Evolutionary conservation across 495 filamentous ascomycete genomes (phyloP), one percentile per base, ranked within the genome.

Genomic region (Parachaetomium inaequale): DNA sequence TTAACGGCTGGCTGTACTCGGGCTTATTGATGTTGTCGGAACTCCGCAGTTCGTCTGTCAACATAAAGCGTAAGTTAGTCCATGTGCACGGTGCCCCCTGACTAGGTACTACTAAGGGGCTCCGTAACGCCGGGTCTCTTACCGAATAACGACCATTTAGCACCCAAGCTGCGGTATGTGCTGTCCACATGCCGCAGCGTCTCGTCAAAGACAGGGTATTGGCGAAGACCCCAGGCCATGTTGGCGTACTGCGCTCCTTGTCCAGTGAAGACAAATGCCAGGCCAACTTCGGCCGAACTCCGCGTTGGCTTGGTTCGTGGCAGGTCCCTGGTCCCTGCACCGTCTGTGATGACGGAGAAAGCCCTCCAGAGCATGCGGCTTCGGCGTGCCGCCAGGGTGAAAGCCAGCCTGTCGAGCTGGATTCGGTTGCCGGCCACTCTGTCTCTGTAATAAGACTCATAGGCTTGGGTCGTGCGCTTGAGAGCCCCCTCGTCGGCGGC

Each of bases 141-240:
- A 1, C 46, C 42, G 3, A 34, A 14, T 2, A 38, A 23, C 6
- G 23, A 8, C 54, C 54, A 59, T 34, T 23, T 3, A 7, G 36
- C 36, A 46, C 25, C 59, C 59, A 19, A 47, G 51, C 1, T 31
- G 11, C 7, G 7, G 73, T 71, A 23, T 74, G 55, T 53, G 69
- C 54, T 0, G 76, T 70, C n/a, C 63, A 49, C 52, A 81, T 70
- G 32, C 83, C 31, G 4, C 5, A 32, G 10, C 31, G 10, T 78
- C 11, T 66, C 67, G 36, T 65, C 49, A 32, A 63, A 63, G 19
- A 67, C 61, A 5, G 67, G 62, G 6, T 70, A 58, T 49, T 66
- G 55, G 7, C 68, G 62, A 46, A 84, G 71, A 32, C 74, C 75
- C 4, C 69, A 62, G 2, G 80, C 82, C 83, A 85, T 85, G 6